phyloP scores from a whole-genome alignment of 768 basidiomycete species.

The Leccinum truebloodii region DNA sequence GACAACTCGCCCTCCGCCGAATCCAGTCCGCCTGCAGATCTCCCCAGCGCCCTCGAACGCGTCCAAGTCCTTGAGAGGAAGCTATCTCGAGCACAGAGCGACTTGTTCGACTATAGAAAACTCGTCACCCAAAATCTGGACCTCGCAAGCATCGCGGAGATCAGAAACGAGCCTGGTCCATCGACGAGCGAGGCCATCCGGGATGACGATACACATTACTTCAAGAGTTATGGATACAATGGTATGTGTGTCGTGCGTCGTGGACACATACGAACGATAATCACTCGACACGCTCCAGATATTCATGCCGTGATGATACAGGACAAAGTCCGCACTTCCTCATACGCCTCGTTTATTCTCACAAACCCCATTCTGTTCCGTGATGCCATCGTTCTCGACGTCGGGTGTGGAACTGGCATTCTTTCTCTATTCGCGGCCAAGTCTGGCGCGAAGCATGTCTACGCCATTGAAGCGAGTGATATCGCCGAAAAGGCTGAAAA shows the following conservation, averaged over 20 bases:
- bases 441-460: conserved; percentile 87
- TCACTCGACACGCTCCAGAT: conserved; percentile 44
- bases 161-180: conserved; percentile 37
- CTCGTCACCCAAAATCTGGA: conserved; percentile 58
- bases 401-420: conserved; percentile 95
- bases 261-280: neutral
- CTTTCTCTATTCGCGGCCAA: conserved; percentile 87
- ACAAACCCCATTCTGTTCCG: conserved; percentile 79
- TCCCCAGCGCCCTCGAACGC: conserved; percentile 39
- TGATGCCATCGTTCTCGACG: conserved; percentile 87
- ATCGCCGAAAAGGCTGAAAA: conserved; percentile 75
- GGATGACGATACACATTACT: conserved; percentile 94
- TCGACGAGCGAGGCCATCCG: conserved; percentile 36
- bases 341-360: conserved; percentile 90
- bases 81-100: conserved; percentile 56
- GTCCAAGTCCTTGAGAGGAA: conserved; percentile 64
- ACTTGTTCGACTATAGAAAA: conserved; percentile 60
- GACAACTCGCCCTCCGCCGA: neutral
- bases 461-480: conserved; percentile 88
- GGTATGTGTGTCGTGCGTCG: conserved; percentile 48
- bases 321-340: conserved; percentile 90
- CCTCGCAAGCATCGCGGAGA: conserved; percentile 44
- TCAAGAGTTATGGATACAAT: conserved; percentile 85
- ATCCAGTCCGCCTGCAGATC: conserved; percentile 28
- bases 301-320: conserved; percentile 97